phyloP scores from a whole-genome alignment of 768 basidiomycete species.

The Mycena capillaripes region DNA sequence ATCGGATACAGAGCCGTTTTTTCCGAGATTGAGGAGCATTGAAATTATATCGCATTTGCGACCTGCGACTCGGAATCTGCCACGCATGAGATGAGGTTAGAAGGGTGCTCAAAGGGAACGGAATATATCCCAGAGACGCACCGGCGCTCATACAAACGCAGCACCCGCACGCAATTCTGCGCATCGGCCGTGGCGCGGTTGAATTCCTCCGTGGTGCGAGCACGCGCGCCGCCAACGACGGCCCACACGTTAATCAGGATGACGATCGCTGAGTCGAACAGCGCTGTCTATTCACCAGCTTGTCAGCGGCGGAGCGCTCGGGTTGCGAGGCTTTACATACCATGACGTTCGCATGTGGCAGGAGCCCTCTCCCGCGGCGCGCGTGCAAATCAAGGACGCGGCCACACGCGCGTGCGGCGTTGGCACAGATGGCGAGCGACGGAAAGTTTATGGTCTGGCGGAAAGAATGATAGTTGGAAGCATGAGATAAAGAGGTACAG shows the following conservation, averaged over 20 bases:
- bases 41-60: slow-evolving; percentile 18
- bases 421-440: slow-evolving; percentile 64
- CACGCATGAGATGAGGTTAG: neutral
- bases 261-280: slow-evolving; percentile 55
- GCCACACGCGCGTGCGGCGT: slow-evolving; percentile 61
- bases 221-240: slow-evolving; percentile 42
- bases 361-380: slow-evolving; percentile 42
- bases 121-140: neutral
- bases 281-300: too few species aligned
- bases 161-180: slow-evolving; percentile 51
- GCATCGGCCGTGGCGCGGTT: slow-evolving; percentile 53
- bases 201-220: slow-evolving; percentile 38
- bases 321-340: neutral
- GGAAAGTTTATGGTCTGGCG: slow-evolving; percentile 44
- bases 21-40: slow-evolving; percentile 12
- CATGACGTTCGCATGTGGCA: slow-evolving; percentile 18
- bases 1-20: neutral
- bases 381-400: slow-evolving; percentile 60
- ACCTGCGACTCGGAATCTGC: slow-evolving; percentile 13
- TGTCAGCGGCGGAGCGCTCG: neutral
- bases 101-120: neutral
- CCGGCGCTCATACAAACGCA: slow-evolving; percentile 15
- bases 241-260: slow-evolving; percentile 60
- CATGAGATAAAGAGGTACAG: too few species aligned
- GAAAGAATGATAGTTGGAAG: too few species aligned